phyloP scores from a whole-genome alignment of 2,329 filamentous ascomycete genomes.

The Sporothrix humicola region DNA sequence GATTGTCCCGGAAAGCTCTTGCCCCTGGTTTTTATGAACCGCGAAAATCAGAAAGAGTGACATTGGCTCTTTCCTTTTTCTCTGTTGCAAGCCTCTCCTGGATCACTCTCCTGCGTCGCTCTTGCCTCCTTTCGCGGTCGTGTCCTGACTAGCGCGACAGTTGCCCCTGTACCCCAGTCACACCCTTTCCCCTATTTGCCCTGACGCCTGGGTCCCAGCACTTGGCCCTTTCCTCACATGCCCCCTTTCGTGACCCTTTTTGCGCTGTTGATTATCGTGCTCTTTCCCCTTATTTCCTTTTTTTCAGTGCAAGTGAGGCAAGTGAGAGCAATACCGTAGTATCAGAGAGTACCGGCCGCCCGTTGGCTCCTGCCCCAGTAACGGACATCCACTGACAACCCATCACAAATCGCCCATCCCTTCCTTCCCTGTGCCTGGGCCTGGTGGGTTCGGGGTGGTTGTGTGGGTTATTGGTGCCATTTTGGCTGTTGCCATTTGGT shows the following conservation, averaged over 20 bases:
- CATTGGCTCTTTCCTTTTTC: neutral
- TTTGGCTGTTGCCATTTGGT: neutral
- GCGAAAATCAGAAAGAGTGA: too few species aligned
- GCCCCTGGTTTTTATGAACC: neutral
- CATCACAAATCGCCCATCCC: neutral
- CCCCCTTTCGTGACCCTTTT: neutral
- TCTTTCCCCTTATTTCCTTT: neutral
- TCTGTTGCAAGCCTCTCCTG: neutral
- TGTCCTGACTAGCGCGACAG: constrained; percentile 12
- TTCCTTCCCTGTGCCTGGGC: constrained; percentile 20
- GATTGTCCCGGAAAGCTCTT: neutral
- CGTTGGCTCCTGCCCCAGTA: constrained; percentile 26
- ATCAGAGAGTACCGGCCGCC: neutral
- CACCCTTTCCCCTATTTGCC: constrained; percentile 8
- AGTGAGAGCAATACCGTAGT: too few species aligned
- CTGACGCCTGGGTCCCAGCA: neutral
- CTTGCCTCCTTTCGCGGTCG: constrained; percentile 22
- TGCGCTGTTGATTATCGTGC: neutral
- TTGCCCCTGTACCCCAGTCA: constrained; percentile 24
- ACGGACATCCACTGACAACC: constrained; percentile 19
- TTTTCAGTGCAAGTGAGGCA: neutral
- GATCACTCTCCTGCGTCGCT: constrained; percentile 1
- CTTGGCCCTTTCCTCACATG: neutral
- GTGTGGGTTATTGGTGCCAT: too few species aligned
- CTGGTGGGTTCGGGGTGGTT: constrained; percentile 14